Percentiles rank a stretch among this genome's conserved stretches.
Evolutionary conservation across 768 basidiomycete species (phyloP).

Genomic region (Terana coerulea): DNA sequence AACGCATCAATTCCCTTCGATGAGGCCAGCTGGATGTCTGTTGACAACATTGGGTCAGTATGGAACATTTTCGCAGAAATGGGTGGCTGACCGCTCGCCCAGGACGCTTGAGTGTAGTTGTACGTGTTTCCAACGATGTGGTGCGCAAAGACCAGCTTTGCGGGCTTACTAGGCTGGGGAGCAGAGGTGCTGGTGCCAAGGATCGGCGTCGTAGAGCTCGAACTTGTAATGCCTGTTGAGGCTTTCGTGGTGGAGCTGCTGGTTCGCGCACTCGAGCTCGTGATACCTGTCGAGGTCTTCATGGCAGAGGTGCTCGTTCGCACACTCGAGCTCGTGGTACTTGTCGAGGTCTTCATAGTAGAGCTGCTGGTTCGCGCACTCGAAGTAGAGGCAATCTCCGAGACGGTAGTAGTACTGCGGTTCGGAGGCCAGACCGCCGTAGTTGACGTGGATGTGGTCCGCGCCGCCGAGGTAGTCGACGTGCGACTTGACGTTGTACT

Average conservation of each 20-base stretch:
- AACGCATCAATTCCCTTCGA: conserved; percentile 63
- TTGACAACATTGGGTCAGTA: not conserved
- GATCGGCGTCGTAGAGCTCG: not conserved
- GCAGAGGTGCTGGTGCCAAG: not conserved
- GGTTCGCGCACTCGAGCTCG: no score
- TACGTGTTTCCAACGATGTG: conserved; percentile 59
- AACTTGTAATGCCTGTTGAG: not conserved
- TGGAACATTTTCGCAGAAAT: not conserved
- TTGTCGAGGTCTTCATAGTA: not conserved
- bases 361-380: not conserved
- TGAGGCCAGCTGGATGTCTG: conserved; percentile 52
- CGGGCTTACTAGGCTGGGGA: not conserved
- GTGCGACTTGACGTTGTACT: not conserved
- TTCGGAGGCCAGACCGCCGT: not conserved
- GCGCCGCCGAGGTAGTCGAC: not conserved
- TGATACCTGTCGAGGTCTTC: not conserved
- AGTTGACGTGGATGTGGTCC: not conserved
- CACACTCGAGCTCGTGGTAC: not conserved
- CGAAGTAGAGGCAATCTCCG: not conserved
- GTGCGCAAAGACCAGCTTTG: conserved; percentile 21
- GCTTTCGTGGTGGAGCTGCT: not conserved
- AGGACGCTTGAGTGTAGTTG: conserved; percentile 44
- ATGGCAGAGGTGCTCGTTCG: not conserved
- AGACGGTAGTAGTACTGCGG: not conserved
- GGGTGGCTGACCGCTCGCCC: conserved; percentile 35